Base-by-base conservation (phyloP, 2,329 filamentous ascomycete species). In the Tolypocladium ovalisporum region DNA sequence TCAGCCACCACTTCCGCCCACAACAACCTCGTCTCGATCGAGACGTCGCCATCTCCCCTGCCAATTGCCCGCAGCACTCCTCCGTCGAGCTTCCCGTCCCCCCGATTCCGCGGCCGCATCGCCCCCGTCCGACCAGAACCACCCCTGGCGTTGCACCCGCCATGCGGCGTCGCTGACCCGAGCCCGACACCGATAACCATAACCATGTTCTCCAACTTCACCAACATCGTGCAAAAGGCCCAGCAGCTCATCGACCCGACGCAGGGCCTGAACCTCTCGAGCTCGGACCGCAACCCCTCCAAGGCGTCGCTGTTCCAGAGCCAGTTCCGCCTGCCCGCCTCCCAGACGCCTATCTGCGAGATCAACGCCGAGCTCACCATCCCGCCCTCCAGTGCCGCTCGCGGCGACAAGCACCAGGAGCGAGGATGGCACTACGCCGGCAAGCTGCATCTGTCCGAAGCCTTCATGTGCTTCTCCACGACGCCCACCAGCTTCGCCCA, bases 331-430 rank as follows among this genome's bases (percentile, higher is more conserved):
- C 87, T 99, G 37, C 94, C 94, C 52, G 85, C 90, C 68, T 88
- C 90, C 42, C 93, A 99, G 75, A 92, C 89, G 61, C 94, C 94
- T 57, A 82, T 97, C 58, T 91, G 95, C 75, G 94, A 99, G 78
- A 97, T 99, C 75, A 91, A 89, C 60, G 92, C 94, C 68, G 94
- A 99, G 77, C 84, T 99, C 59, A 95, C 91, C 57, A 89, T 99
- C 59, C 86, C 87, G 57, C 85, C 83, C 61, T 83, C 84, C 62
- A 89, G 87, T 72, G 81, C 77, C 64, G 85, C 81, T 60, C 83
- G 86, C 54, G 86, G 87, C 60, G 88, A 90, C 64, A 86, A 86
- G 71, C 82, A 86, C 62, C 82, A 83, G 57, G 85, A 86, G 58
- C 80, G 83, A 64, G 90, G 90, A 64, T 96, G 88, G 74, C 89